Percentiles rank a stretch among this genome's conserved stretches.
Evolutionary conservation across 2,329 filamentous ascomycete species (phyloP).

Genomic region (Stylonectria norvegica): DNA sequence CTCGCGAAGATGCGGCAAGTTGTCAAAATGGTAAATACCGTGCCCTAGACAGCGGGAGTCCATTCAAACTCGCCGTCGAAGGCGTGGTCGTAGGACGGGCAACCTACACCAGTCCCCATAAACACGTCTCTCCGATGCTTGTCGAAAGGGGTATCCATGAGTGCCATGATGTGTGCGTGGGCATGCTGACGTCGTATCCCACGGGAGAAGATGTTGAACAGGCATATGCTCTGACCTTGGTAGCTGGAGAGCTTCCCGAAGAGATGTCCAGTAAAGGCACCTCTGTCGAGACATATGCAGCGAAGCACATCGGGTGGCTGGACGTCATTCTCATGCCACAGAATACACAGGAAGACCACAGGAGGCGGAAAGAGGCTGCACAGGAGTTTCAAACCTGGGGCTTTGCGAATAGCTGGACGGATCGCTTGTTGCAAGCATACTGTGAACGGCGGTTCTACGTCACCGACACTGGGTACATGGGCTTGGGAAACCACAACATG

Average conservation of each 20-base stretch:
- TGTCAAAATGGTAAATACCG: constrained; percentile 4
- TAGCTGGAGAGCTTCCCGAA: constrained; percentile 9
- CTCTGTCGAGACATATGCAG: constrained; percentile 7
- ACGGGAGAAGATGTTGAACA: constrained; percentile 14
- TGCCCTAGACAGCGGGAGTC: not conserved
- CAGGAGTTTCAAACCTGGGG: constrained; percentile 4
- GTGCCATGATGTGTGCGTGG: constrained; percentile 8
- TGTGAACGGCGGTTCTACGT: constrained; percentile 16
- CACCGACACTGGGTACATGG: constrained; percentile 16
- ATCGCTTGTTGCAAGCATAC: constrained; percentile 6
- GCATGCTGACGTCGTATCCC: constrained; percentile 7
- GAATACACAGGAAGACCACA: constrained; percentile 1
- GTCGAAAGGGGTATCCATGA: not conserved
- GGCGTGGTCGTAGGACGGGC: constrained; percentile 8
- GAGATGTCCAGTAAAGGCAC: not conserved
- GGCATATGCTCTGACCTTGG: constrained; percentile 11
- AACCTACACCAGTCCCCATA: constrained; percentile 11
- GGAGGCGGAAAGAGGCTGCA: not conserved
- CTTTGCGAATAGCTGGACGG: constrained; percentile 6
- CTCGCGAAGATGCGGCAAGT: not conserved
- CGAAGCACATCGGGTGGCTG: constrained; percentile 11
- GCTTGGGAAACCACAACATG: constrained; percentile 16
- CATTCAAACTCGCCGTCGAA: constrained; percentile 2
- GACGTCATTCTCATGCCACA: constrained; percentile 5
- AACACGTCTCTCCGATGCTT: constrained; percentile 11